A percentile compares a stretch with the other conserved stretches of the same genome.
Conservation (phyloP, 2,329 filamentous ascomycete genomes). For the Endocalyx cinctus region DNA sequence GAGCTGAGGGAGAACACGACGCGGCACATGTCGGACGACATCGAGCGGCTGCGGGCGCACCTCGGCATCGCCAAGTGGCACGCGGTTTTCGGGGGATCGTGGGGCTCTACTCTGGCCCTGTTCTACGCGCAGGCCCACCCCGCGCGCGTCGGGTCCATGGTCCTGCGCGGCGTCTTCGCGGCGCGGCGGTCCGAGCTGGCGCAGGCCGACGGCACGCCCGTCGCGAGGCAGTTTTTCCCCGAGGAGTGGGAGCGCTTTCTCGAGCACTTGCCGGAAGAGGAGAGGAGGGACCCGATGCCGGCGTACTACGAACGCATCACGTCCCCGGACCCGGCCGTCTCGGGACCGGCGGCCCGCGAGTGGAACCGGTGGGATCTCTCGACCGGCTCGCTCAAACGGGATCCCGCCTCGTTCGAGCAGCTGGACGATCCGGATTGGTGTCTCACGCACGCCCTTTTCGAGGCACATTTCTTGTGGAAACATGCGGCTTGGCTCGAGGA, state of each 20-base stretch:
- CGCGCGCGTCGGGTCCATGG: constrained; percentile 25
- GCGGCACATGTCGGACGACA: constrained; percentile 37
- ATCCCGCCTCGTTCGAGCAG: background rate
- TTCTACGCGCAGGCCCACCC: constrained; percentile 40
- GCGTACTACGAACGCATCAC: constrained; percentile 9
- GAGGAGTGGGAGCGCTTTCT: constrained; percentile 10
- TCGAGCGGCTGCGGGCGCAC: constrained; percentile 37
- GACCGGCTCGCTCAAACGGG: constrained; percentile 3
- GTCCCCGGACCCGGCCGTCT: constrained; percentile 2
- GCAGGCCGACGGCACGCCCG: background rate
- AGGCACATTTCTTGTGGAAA: constrained; percentile 7
- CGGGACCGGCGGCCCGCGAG: constrained; percentile 1
- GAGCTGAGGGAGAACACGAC: constrained; percentile 40
- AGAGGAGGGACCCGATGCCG: constrained; percentile 1
- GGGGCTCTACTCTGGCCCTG: constrained; percentile 40
- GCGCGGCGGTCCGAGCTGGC: constrained; percentile 6
- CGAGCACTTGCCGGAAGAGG: constrained; percentile 7
- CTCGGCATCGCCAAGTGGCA: constrained; percentile 39
- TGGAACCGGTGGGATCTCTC: constrained; percentile 9
- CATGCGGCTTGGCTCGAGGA: constrained; percentile 9
- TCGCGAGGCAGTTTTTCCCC: constrained; percentile 10
- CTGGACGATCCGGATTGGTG: constrained; percentile 8
- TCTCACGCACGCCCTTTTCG: constrained; percentile 10
- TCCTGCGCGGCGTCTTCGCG: constrained; percentile 9
- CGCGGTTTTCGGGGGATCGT: constrained; percentile 42